Evolutionary conservation across 2,329 filamentous ascomycete genomes (phyloP), one percentile per base, ranked within the genome.

Genomic region (Botrytis paeoniae): DNA sequence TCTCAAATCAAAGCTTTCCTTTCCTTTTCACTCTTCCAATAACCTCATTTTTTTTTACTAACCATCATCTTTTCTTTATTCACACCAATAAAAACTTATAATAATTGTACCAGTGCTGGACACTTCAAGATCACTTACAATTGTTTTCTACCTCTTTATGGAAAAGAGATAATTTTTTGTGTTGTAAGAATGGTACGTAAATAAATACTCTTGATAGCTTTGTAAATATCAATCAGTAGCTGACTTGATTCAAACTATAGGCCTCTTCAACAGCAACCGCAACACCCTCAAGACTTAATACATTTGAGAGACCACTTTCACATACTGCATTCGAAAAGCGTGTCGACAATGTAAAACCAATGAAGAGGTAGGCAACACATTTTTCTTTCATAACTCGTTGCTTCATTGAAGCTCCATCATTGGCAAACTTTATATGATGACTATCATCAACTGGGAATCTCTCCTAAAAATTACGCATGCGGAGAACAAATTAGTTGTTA

Each of bases 361-460:
- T 93, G 48, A 99, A 98, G 84, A 93, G 91, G 96, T 97, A 91
- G 84, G 91, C 35, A 72, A 35, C 37, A 8, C 22, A 35, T 35
- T 37, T 61, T 35, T 74, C 41, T 48, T 70, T 69, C 43, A 61
- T 72, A 65, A 74, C 59, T 45, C 29, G 32, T 72, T 65, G 60
- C 69, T 63, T 64, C 35, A 29, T 20, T 39, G 8, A 54, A 66
- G 64, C 70, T 22, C 63, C 69, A 72, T 54, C 41, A 69, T 45
- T 75, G 79, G 77, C 79, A 80, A 80, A 78, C 82, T 80, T 79
- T 80, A 85, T 79, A 86, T 89, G 86, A 97, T 97, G 95, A 97
- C 93, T 86, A 87, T 85, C 85, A 87, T 91, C 80, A 91, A 93
- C 97, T 99, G 96, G 96, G 96, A 99, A 99, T 99, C 96, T 99